A percentile compares a stretch with the other conserved stretches of the same genome.
These are phyloP conservation scores for maize (Zea mays) DNA, from an alignment of 176 grass and related monocot genomes.

Conservation along the genomic window DNA sequence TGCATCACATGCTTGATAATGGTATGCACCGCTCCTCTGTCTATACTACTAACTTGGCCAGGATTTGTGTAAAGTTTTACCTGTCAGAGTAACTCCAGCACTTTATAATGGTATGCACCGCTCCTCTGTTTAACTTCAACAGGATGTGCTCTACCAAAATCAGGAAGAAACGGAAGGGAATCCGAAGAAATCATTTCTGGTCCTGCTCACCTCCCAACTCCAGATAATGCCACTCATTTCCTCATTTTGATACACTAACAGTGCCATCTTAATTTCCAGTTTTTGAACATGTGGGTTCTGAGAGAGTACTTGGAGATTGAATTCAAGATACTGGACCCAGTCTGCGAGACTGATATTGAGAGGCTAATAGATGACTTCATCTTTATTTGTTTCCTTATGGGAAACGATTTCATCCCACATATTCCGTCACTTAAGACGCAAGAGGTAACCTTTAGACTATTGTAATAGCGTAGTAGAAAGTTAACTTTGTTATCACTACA, in stretches of 20 bases:
- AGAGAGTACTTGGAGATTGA: slow-evolving; percentile 77
- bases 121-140: slow-evolving; percentile 15
- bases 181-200: slow-evolving; percentile 33
- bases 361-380: slow-evolving; percentile 80
- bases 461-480: neutral
- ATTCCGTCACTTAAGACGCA: slow-evolving; percentile 62
- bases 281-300: slow-evolving; percentile 74
- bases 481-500: neutral
- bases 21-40: no score
- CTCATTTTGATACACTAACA: neutral
- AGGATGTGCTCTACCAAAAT: neutral
- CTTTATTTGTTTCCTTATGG: slow-evolving; percentile 75
- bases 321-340: slow-evolving; percentile 50
- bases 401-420: slow-evolving; percentile 91
- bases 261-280: slow-evolving; percentile 43
- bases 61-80: neutral
- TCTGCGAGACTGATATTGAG: slow-evolving; percentile 47
- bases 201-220: neutral
- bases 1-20: neutral
- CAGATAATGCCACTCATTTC: neutral
- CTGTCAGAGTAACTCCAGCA: neutral
- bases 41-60: neutral
- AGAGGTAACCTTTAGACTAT: slow-evolving; percentile 41
- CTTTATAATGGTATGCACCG: neutral
- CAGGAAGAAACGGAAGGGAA: slow-evolving; percentile 13